Evolutionary conservation across 164 flowering plant species (phyloP).

Genomic region (Umbilicus rupestris): DNA sequence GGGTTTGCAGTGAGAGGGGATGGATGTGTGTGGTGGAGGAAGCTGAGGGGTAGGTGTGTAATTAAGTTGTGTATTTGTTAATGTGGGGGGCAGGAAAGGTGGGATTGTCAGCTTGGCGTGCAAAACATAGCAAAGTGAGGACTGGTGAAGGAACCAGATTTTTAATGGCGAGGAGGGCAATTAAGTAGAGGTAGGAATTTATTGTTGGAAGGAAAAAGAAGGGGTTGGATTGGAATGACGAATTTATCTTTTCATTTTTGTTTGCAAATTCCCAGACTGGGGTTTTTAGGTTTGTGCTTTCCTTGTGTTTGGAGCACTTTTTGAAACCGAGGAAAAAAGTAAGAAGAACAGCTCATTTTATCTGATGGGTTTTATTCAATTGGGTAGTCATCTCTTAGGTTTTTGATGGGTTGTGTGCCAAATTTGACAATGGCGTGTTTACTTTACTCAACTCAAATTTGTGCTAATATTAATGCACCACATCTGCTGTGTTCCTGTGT

Average conservation of each 20-base stretch:
- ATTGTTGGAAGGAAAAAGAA: neutral
- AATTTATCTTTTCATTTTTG: neutral
- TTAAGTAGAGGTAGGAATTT: neutral
- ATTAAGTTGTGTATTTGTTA: neutral
- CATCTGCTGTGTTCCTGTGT: neutral
- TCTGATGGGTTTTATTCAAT: slow-evolving; percentile 10
- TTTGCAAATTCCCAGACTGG: neutral
- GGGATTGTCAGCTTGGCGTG: slow-evolving; percentile 42
- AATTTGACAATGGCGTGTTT: neutral
- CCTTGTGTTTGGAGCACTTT: slow-evolving; percentile 7
- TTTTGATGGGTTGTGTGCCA: slow-evolving; percentile 6
- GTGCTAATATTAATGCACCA: neutral
- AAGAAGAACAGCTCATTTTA: too few species aligned
- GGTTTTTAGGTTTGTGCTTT: slow-evolving; percentile 3
- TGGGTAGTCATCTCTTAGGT: slow-evolving; percentile 9
- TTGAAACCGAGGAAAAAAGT: slow-evolving; percentile 7
- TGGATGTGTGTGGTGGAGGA: neutral
- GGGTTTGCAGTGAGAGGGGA: neutral
- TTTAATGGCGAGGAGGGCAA: slow-evolving; percentile 4
- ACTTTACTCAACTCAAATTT: neutral
- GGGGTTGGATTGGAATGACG: neutral
- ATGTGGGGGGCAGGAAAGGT: slow-evolving; percentile 21
- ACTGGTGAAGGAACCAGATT: slow-evolving; percentile 10
- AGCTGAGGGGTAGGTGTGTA: neutral
- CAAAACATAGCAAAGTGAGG: slow-evolving; percentile 20